Conservation (phyloP, 192 early-diverging fungal species). For the Coemansia sp. region DNA sequence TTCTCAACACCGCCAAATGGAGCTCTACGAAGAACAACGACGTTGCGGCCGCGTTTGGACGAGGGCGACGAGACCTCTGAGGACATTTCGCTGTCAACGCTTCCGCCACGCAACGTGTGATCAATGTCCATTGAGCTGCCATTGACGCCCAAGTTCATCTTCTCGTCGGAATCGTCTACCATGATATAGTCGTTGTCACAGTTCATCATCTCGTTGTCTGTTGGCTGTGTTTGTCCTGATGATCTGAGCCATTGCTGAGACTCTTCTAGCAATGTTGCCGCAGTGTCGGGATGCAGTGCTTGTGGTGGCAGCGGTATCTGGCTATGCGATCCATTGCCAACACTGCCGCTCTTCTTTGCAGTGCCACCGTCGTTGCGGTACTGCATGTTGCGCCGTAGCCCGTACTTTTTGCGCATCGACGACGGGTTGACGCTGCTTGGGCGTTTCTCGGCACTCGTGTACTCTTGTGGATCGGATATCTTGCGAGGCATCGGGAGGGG, state of each 20-base stretch:
- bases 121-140: conserved; percentile 29
- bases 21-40: conserved; percentile 29
- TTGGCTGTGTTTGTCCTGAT: background rate
- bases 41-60: conserved; percentile 37
- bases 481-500: conserved; percentile 40
- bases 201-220: conserved; percentile 14
- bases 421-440: conserved; percentile 21
- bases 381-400: conserved; percentile 44
- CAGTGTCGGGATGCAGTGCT: conserved; percentile 27
- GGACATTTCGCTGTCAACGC: conserved; percentile 30
- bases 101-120: conserved; percentile 30
- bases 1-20: conserved; percentile 40
- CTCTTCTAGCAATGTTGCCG: conserved; percentile 21
- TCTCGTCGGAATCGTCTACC: conserved; percentile 26
- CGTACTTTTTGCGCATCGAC: conserved; percentile 50
- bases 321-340: conserved; percentile 13
- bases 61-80: conserved; percentile 11
- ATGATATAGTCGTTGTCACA: conserved; percentile 48
- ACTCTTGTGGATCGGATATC: conserved; percentile 45
- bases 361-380: conserved; percentile 26
- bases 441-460: conserved; percentile 44
- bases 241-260: background rate
- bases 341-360: conserved; percentile 15
- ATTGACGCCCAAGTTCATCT: conserved; percentile 6
- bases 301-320: conserved; percentile 28